Base-by-base conservation (phyloP, 2,329 filamentous ascomycete species). In the Sclerotinia sclerotiorum region DNA sequence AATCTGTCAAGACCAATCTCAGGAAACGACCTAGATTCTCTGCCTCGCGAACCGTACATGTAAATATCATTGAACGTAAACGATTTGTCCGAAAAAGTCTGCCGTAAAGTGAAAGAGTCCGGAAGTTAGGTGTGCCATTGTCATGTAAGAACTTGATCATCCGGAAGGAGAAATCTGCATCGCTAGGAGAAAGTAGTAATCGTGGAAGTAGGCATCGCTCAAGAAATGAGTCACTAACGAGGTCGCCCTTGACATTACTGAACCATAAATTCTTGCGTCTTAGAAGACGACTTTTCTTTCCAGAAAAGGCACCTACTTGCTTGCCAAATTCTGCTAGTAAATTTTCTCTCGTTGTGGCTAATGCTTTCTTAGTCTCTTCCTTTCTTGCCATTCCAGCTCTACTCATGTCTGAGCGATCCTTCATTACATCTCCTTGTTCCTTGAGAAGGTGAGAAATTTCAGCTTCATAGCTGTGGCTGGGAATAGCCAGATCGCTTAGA, bases 191-290 rank as follows among this genome's bases (percentile, higher is more conserved):
- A 42, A 97, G 83, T 35, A 95, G 84, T 24, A 96, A 84, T 54
- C 95, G 90, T 13, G 95, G 95, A n/a, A 98, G 80, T 73, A 99
- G 88, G 77, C 95, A 99, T 74, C 96, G 90, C 79, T 98, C 93
- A 13, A 99, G 85, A 24, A 99, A 81, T 4, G 87, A 85, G 74
- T 93, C 88, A 65, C 94, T 91, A 5, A 96, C 83, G 10, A 82
- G 82, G 69, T 90, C 88, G 51, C 85, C 81, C 74, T 88, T 90
- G 29, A 85, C 82, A 69, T 86, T 85, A 72, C 85, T 81, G 77
- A 98, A 97, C 88, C 94, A 97, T 67, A 84, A 80, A 72, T 88
- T 83, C 77, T 94, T 93, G 75, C 94, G 91, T 71, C 89, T 89
- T 65, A 87, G 87, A 57, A 98, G 81, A 72, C 91, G 87, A 64